phyloP scores from a whole-genome alignment of 495 filamentous ascomycete species.

The Astrocystis sublimbata region DNA sequence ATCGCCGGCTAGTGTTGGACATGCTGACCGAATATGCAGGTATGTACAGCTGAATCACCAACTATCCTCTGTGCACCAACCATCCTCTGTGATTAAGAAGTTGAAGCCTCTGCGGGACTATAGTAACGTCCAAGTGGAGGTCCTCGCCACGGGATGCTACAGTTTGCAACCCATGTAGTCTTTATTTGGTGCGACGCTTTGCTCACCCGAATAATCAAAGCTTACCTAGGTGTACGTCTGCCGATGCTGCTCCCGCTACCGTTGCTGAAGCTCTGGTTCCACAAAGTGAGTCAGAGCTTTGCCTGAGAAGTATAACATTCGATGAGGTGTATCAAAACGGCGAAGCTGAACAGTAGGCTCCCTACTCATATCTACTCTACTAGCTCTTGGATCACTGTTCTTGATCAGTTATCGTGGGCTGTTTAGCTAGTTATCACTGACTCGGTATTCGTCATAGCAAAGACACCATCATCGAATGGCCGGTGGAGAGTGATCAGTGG shows the following conservation, averaged over 20 bases:
- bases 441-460: slow-evolving; percentile 19
- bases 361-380: background rate
- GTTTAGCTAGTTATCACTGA: background rate
- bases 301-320: slow-evolving; percentile 38
- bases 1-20: too few relatives aligned
- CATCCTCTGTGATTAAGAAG: too few relatives aligned
- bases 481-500: slow-evolving; percentile 25
- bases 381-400: background rate
- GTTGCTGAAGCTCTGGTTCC: background rate
- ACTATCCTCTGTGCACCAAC: too few relatives aligned
- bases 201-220: too few relatives aligned
- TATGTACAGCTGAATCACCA: too few relatives aligned
- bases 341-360: slow-evolving; percentile 31
- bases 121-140: too few relatives aligned
- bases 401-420: too few relatives aligned
- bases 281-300: background rate
- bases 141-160: too few relatives aligned
- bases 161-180: background rate
- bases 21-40: too few relatives aligned
- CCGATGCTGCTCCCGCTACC: slow-evolving; percentile 15
- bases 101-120: too few relatives aligned
- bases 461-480: slow-evolving; percentile 46
- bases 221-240: too few relatives aligned
- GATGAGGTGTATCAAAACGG: slow-evolving; percentile 43
- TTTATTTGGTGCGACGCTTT: background rate